A percentile compares a stretch with the other conserved stretches of the same genome.
These are phyloP conservation scores for Vanrija sp. DNA, from an alignment of 1,284 basidiomycete species.

Conservation along the genomic window DNA sequence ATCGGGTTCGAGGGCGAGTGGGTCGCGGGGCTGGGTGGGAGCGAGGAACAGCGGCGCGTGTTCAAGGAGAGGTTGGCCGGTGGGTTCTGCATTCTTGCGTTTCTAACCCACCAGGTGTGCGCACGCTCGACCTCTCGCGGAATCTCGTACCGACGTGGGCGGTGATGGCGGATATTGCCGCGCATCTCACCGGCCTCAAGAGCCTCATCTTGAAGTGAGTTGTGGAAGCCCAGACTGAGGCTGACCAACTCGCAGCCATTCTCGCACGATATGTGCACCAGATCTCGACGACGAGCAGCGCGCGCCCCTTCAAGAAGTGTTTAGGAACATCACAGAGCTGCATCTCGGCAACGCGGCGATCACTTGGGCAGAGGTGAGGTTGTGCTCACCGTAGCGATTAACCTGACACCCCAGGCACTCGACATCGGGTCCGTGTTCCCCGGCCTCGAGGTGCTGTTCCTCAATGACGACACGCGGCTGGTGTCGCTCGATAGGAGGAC, in stretches of 20 bases:
- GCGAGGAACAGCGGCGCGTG: slow-evolving; percentile 38
- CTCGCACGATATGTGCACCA: slow-evolving; percentile 51
- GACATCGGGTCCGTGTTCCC: slow-evolving; percentile 58
- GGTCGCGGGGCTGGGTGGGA: slow-evolving; percentile 56
- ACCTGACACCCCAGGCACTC: slow-evolving; percentile 35
- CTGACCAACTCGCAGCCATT: slow-evolving; percentile 19
- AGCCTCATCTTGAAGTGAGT: slow-evolving; percentile 71
- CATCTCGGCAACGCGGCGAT: slow-evolving; percentile 70
- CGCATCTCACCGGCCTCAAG: slow-evolving; percentile 62
- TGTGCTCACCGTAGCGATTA: no score
- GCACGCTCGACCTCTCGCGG: slow-evolving; percentile 74
- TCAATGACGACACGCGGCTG: slow-evolving; percentile 63
- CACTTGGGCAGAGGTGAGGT: slow-evolving; percentile 63
- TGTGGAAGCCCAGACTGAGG: background rate
- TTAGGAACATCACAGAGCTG: slow-evolving; percentile 61
- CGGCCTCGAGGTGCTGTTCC: slow-evolving; percentile 61
- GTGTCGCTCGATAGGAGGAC: background rate
- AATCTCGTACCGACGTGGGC: slow-evolving; percentile 74
- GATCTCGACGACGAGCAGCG: no score
- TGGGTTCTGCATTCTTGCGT: slow-evolving; percentile 11
- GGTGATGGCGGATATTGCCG: slow-evolving; percentile 61
- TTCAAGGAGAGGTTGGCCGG: slow-evolving; percentile 33
- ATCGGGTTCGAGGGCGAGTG: slow-evolving; percentile 70
- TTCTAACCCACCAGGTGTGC: slow-evolving; percentile 57
- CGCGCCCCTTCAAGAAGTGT: slow-evolving; percentile 57